Evolutionary conservation across 306 rosid genomes (phyloP).

Genomic region (Gleditsia sinensis): DNA sequence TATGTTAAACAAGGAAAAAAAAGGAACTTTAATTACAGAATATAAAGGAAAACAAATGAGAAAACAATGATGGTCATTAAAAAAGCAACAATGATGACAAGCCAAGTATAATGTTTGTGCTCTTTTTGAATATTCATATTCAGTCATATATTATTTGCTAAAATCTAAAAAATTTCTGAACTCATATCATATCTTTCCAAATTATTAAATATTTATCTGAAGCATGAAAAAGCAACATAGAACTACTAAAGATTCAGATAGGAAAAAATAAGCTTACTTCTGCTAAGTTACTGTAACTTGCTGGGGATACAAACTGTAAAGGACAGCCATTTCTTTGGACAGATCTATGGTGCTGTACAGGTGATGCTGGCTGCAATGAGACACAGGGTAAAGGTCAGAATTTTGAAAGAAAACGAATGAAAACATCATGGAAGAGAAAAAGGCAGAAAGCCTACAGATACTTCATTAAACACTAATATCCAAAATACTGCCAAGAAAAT

Average conservation of each 20-base stretch:
- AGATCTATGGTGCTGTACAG: constrained; percentile 36
- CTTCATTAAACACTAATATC: too few species aligned
- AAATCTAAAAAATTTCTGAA: neutral
- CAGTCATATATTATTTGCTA: neutral
- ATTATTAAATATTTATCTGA: neutral
- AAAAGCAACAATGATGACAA: neutral
- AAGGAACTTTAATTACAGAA: neutral
- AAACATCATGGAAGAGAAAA: neutral
- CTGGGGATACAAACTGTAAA: constrained; percentile 43
- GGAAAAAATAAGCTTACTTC: constrained; percentile 44
- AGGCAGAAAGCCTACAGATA: neutral
- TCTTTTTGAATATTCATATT: constrained; percentile 5
- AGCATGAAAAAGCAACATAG: neutral
- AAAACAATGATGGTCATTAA: neutral
- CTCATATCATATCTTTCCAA: neutral
- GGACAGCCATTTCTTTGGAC: constrained; percentile 32
- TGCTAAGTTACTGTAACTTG: constrained; percentile 39
- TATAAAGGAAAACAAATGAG: neutral
- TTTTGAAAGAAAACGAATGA: neutral
- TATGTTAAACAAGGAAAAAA: neutral
- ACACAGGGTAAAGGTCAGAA: constrained; percentile 17
- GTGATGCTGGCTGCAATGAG: constrained; percentile 47
- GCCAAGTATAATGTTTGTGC: neutral
- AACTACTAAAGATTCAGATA: neutral
- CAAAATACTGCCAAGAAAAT: constrained; percentile 12